These are phyloP conservation scores for Fusarium scirpi DNA, from an alignment of 2,329 filamentous ascomycete species.

Conservation along the genomic window DNA sequence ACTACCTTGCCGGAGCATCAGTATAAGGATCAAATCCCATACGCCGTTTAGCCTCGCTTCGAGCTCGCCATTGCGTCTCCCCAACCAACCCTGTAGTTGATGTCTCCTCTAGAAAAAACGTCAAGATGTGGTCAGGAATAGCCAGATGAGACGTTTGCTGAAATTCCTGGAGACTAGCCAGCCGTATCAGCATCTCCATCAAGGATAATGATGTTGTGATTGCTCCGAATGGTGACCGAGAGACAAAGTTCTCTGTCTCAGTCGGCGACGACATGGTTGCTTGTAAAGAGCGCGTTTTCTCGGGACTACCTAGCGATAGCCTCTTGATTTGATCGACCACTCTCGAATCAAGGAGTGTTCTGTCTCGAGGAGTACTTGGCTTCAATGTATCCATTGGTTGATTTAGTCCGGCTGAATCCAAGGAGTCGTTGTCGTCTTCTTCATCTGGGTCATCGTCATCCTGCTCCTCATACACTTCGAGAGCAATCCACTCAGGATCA, in stretches of 20 bases:
- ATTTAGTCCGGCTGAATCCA: constrained; percentile 53
- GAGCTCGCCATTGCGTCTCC: constrained; percentile 58
- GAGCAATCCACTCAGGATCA: constrained; percentile 90
- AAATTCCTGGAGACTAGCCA: constrained; percentile 90
- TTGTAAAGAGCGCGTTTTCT: constrained; percentile 12
- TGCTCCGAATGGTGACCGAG: constrained; percentile 63
- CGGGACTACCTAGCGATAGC: constrained; percentile 51
- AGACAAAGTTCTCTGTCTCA: constrained; percentile 48
- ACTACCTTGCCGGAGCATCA: constrained; percentile 54
- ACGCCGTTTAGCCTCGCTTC: constrained; percentile 60
- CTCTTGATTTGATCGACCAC: constrained; percentile 57
- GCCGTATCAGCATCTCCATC: constrained; percentile 87
- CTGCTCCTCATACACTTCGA: constrained; percentile 77
- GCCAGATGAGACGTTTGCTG: constrained; percentile 90
- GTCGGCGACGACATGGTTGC: constrained; percentile 12
- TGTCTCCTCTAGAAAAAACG: constrained; percentile 81
- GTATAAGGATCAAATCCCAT: constrained; percentile 70
- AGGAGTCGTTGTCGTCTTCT: constrained; percentile 61
- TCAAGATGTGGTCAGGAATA: constrained; percentile 88
- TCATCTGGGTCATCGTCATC: constrained; percentile 58
- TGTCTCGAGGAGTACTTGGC: constrained; percentile 20
- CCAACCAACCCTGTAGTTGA: constrained; percentile 64
- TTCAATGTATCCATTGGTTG: constrained; percentile 45
- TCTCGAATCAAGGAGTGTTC: constrained; percentile 52
- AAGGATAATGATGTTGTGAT: constrained; percentile 74